phyloP scores from a whole-genome alignment of 805 yeast genomes.

The Wickerhamomyces mucosus region DNA sequence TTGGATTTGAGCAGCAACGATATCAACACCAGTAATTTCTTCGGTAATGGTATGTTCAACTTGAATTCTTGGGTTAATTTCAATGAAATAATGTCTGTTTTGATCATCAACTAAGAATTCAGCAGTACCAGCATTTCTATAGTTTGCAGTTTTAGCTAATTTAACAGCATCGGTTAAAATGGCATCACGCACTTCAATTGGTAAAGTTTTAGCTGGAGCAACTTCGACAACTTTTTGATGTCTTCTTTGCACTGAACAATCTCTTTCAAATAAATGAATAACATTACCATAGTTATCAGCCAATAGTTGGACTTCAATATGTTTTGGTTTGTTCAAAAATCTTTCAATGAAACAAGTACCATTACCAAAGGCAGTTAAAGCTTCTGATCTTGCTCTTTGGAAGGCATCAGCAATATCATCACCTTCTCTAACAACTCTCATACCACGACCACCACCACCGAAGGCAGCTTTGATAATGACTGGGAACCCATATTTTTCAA shows the following conservation, averaged over 20 bases:
- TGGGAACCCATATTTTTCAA: slow-evolving; percentile 80
- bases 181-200: slow-evolving; percentile 76
- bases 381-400: slow-evolving; percentile 89
- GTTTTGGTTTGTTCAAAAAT: slow-evolving; percentile 91
- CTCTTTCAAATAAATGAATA: slow-evolving; percentile 92
- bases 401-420: slow-evolving; percentile 90
- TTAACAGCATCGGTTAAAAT: slow-evolving; percentile 92
- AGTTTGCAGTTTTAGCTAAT: slow-evolving; percentile 79
- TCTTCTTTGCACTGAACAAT: slow-evolving; percentile 99
- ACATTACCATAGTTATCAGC: slow-evolving; percentile 94
- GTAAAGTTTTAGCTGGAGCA: slow-evolving; percentile 93
- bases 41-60: slow-evolving; percentile 99
- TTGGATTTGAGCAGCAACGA: slow-evolving; percentile 97
- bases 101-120: slow-evolving; percentile 91
- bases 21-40: slow-evolving; percentile 96
- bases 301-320: slow-evolving; percentile 91
- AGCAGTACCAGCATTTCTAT: slow-evolving; percentile 97
- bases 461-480: slow-evolving; percentile 98
- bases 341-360: slow-evolving; percentile 98
- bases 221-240: slow-evolving; percentile 98
- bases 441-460: slow-evolving; percentile 99
- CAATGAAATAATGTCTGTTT: slow-evolving; percentile 95
- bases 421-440: slow-evolving; percentile 97
- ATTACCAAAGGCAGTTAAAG: slow-evolving; percentile 91
- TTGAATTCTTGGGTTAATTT: slow-evolving; percentile 96